A percentile compares a stretch with the other conserved stretches of the same genome.
Evolutionary conservation across 2,329 filamentous ascomycete species (phyloP).

Genomic region (Bipolaris zeicola): DNA sequence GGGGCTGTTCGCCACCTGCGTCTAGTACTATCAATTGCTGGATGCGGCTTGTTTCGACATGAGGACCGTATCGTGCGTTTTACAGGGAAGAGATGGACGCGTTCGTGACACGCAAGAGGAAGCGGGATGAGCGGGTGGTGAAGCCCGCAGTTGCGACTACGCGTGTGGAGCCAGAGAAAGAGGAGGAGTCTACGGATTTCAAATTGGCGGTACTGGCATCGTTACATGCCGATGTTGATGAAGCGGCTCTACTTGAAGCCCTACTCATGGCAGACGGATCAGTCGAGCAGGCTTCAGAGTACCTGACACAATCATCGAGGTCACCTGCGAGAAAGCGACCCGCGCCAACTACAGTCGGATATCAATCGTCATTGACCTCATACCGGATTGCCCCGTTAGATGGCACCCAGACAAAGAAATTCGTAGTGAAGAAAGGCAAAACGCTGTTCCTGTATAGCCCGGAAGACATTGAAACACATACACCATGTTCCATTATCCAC

Average conservation of each 20-base stretch:
- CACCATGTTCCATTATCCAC: conserved; percentile 89
- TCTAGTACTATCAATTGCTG: not conserved
- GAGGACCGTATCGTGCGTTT: not conserved
- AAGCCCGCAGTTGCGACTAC: not conserved
- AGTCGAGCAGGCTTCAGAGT: conserved; percentile 67
- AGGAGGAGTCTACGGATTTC: conserved; percentile 74
- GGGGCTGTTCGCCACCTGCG: not conserved
- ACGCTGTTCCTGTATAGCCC: conserved; percentile 86
- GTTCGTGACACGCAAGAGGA: conserved; percentile 48
- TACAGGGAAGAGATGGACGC: conserved; percentile 39
- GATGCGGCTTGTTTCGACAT: not conserved
- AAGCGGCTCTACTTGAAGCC: conserved; percentile 75
- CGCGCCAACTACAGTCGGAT: conserved; percentile 37
- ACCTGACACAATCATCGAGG: conserved; percentile 52
- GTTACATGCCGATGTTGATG: conserved; percentile 67
- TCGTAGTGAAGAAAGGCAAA: conserved; percentile 74
- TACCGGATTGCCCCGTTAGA: conserved; percentile 26
- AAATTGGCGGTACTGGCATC: conserved; percentile 86
- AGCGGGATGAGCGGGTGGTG: conserved; percentile 24
- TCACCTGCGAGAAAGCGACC: conserved; percentile 44
- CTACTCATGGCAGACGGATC: conserved; percentile 79
- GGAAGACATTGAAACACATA: conserved; percentile 78
- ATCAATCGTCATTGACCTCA: conserved; percentile 52
- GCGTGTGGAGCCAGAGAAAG: not conserved
- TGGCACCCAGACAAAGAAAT: conserved; percentile 35